Percentiles rank a stretch among this genome's conserved stretches.
Conservation (phyloP, 202 grass and related monocot genomes). For the Brachypodium distachyon region DNA sequence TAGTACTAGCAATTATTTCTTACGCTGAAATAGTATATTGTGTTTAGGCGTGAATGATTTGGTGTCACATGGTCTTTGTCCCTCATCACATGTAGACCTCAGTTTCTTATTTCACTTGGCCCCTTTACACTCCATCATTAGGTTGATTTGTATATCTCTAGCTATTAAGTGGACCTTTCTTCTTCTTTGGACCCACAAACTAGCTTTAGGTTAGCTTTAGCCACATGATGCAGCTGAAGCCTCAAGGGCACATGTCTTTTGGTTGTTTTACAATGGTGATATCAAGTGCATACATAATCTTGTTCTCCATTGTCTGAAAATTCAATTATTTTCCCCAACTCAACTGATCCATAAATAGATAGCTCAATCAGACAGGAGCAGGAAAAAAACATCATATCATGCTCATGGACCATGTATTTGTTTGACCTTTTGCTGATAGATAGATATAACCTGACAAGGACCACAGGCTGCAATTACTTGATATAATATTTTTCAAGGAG, state of each 20-base stretch:
- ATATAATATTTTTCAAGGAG: not conserved
- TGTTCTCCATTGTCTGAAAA: not conserved
- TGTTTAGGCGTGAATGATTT: constrained; percentile 28
- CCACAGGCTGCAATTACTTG: not conserved
- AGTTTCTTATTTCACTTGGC: constrained; percentile 23
- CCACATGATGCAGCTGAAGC: not conserved
- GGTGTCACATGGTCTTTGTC: constrained; percentile 42
- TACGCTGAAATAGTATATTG: not conserved
- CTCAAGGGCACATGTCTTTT: not conserved
- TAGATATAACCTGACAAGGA: not conserved
- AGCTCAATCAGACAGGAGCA: not conserved
- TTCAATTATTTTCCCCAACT: not conserved
- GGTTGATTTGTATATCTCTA: not conserved
- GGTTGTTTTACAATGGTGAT: not conserved
- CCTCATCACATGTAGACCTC: constrained; percentile 31
- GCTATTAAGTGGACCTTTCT: not conserved
- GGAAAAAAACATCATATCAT: not conserved
- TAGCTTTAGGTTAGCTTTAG: not conserved
- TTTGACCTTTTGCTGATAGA: constrained; percentile 7
- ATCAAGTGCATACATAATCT: not conserved
- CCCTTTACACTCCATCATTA: not conserved
- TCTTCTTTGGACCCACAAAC: not conserved
- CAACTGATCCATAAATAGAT: constrained; percentile 8
- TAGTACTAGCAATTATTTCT: not conserved
- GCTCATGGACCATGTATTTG: not conserved